phyloP scores from a whole-genome alignment of 441 rosid genomes.

The Bruguiera hainesii region DNA sequence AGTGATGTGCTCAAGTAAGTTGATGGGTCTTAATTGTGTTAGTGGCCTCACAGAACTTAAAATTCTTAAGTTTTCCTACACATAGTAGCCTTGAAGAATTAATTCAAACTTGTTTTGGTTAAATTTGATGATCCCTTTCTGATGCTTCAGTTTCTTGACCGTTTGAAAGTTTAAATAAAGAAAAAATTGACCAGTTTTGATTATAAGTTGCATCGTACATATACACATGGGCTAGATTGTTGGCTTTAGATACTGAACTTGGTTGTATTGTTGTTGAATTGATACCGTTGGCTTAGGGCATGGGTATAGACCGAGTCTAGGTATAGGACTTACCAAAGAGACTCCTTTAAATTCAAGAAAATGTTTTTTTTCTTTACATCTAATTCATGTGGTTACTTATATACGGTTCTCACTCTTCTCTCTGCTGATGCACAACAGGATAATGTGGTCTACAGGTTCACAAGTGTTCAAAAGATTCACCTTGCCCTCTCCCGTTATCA shows the following conservation, averaged over 20 bases:
- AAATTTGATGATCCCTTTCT: no score
- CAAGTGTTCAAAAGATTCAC: constrained; percentile 84
- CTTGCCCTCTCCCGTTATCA: constrained; percentile 61
- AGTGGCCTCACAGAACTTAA: no score
- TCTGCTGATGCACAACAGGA: constrained; percentile 37
- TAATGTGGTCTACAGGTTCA: constrained; percentile 79
- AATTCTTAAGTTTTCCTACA: no score
- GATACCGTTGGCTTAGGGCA: neutral
- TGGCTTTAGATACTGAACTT: neutral
- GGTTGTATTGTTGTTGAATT: neutral
- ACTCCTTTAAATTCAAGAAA: no score
- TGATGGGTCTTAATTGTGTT: no score
- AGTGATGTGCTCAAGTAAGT: no score
- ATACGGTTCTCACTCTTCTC: neutral
- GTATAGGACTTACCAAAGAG: no score
- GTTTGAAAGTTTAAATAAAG: no score
- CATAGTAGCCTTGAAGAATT: no score
- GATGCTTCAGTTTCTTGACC: no score
- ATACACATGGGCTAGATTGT: neutral
- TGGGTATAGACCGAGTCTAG: neutral
- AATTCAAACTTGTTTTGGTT: no score
- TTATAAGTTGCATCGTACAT: neutral
- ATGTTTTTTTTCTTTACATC: neutral
- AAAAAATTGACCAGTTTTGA: no score
- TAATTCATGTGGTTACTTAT: neutral